phyloP scores from a whole-genome alignment of 176 grass and related monocot species.

The Pontederia paniculata region DNA sequence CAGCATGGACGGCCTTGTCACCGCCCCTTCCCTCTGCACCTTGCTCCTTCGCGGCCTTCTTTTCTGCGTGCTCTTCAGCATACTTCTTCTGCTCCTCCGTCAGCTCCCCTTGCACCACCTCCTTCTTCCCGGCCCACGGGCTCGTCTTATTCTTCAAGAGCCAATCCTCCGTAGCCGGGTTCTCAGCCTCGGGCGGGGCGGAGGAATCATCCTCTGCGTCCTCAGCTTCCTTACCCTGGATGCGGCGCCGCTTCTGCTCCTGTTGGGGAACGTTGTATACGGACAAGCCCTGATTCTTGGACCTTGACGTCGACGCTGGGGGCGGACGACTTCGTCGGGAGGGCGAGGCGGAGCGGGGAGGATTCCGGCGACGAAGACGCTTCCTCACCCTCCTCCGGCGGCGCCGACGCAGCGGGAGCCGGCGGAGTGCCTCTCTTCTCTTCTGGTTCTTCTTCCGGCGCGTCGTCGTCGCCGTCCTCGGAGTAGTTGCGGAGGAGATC shows the following conservation, averaged over 20 bases:
- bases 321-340: conserved; percentile 64
- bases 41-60: conserved; percentile 98
- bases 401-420: conserved; percentile 12
- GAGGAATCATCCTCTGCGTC: not conserved
- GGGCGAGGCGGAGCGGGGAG: conserved; percentile 36
- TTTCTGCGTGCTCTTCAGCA: conserved; percentile 66
- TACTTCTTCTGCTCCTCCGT: conserved; percentile 95
- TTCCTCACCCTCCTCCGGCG: not conserved
- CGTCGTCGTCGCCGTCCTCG: conserved; percentile 2
- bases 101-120: conserved; percentile 48
- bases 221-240: conserved; percentile 31
- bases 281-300: conserved; percentile 39
- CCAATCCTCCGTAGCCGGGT: conserved; percentile 82
- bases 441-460: not conserved
- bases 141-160: conserved; percentile 72
- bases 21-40: conserved; percentile 41
- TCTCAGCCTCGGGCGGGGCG: conserved; percentile 3
- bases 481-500: conserved; percentile 73
- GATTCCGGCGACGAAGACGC: conserved; percentile 50
- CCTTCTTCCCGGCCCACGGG: conserved; percentile 88
- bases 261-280: conserved; percentile 83
- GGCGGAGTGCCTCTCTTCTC: not conserved
- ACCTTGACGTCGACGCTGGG: conserved; percentile 65
- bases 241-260: conserved; percentile 89
- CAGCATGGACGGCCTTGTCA: conserved; percentile 44